Conservation (phyloP, 2,329 filamentous ascomycete genomes). For the Colletotrichum sp. region DNA sequence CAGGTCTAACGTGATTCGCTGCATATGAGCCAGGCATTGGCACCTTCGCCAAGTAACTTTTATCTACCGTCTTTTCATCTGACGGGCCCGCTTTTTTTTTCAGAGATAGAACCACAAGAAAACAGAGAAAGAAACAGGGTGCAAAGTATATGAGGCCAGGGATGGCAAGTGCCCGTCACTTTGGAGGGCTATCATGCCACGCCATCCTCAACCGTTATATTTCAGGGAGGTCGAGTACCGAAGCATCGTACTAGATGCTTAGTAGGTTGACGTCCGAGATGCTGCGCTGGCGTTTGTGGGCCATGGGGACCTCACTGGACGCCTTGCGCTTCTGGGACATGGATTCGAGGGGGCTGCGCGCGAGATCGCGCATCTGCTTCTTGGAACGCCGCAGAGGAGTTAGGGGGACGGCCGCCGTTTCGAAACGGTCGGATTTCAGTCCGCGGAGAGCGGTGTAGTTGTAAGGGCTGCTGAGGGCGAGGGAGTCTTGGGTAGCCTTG, state of each 20-base stretch:
- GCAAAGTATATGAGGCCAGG: conserved; percentile 41
- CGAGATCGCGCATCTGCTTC: conserved; percentile 46
- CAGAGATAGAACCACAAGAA: conserved; percentile 5
- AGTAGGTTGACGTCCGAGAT: conserved; percentile 61
- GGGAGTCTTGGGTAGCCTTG: conserved; percentile 65
- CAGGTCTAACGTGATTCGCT: neutral
- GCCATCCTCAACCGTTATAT: conserved; percentile 52
- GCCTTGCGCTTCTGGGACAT: conserved; percentile 62
- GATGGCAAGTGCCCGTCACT: conserved; percentile 34
- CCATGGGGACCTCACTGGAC: conserved; percentile 42
- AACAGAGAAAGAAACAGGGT: conserved; percentile 13
- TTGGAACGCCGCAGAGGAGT: conserved; percentile 69
- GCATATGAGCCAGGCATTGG: neutral
- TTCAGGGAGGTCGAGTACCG: conserved; percentile 5
- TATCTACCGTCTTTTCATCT: conserved; percentile 2
- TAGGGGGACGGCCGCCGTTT: conserved; percentile 70
- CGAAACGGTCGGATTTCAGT: conserved; percentile 69
- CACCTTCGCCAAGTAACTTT: neutral
- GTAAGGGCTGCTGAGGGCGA: conserved; percentile 66
- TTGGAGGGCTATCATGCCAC: conserved; percentile 30
- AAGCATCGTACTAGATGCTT: conserved; percentile 38
- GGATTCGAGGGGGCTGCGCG: conserved; percentile 55
- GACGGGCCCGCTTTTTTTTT: neutral
- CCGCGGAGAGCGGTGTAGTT: conserved; percentile 65
- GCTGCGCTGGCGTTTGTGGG: conserved; percentile 64